Evolutionary conservation across 495 filamentous ascomycete genomes (phyloP), one percentile per base, ranked within the genome.

Genomic region (Niebla homalea): DNA sequence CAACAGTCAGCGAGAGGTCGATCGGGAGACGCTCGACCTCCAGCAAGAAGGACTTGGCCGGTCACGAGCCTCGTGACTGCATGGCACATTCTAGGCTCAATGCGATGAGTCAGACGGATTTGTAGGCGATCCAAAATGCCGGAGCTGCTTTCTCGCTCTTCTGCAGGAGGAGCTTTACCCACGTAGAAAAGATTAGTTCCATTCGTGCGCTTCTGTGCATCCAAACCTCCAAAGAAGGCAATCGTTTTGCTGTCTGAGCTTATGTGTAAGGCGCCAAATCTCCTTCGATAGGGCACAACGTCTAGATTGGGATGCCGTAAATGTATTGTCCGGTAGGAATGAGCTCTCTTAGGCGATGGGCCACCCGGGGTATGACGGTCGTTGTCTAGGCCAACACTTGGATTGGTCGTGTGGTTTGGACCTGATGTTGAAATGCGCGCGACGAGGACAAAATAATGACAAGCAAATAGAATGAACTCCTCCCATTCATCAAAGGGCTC

Each of bases 401-500:
- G n/a, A 45, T 26, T 6, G 16, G 21, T 10, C n/a, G 42, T 25
- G 23, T 45, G 1, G 5, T 45, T 3, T 19, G 16, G 2, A 29
- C 5, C 21, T 22, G 16, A 39, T 19, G 15, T 23, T 19, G 11
- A 37, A 18, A 38, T 58, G 22, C 32, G 67, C 6, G 87, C 88
- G 36, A 82, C 67, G 7, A 94, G 70, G 25, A 96, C 66, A 55
- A 89, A 90, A 66, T 94, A 94, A 66, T 94, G 89, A 44, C 79
- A 77, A 5, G 73, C 81, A 62, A 92, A 96, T 4, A 95, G 67
- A 12, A 84, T 85, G 61, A 94, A 87, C 54, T 96, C 89, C 64
- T 96, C 89, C 87, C 87, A 95, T 66, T 96, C 89, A 64, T 96
- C 89, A 62, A 96, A 95, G 18, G 81, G 79, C 61, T 95, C 89